Evolutionary conservation across 2,329 filamentous ascomycete genomes (phyloP).

Genomic region (Chrysoporthe deuterocubensis): DNA sequence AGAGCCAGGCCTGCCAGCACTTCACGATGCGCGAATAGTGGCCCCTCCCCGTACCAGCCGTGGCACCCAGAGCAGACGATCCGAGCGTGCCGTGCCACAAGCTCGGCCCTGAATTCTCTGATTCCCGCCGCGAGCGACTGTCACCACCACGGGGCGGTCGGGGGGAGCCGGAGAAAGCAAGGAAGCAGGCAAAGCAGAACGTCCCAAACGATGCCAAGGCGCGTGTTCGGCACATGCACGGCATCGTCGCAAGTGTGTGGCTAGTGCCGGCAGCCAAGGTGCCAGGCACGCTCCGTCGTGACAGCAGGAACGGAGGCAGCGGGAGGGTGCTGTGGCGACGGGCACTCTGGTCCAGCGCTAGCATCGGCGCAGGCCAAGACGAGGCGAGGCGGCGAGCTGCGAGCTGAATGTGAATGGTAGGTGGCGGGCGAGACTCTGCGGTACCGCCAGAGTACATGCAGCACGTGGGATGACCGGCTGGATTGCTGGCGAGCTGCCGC

Average conservation of each 20-base stretch:
- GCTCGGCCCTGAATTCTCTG: too few species aligned
- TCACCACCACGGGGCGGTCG: neutral
- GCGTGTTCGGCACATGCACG: slow-evolving; percentile 1
- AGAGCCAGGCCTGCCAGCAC: too few species aligned
- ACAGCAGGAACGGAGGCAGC: neutral
- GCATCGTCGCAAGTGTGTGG: neutral
- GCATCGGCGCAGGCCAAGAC: too few species aligned
- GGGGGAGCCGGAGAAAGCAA: neutral
- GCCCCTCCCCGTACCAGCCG: too few species aligned
- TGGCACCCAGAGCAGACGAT: too few species aligned
- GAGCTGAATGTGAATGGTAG: neutral
- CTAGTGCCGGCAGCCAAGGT: neutral
- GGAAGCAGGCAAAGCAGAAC: neutral
- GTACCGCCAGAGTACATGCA: neutral
- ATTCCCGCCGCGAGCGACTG: too few species aligned
- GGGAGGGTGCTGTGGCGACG: neutral
- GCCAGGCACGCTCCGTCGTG: neutral
- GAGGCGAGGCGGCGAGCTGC: too few species aligned
- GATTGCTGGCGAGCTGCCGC: too few species aligned
- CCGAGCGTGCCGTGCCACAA: too few species aligned
- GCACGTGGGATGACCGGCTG: neutral
- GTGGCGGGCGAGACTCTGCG: neutral
- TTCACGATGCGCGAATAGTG: too few species aligned
- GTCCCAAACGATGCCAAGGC: slow-evolving; percentile 2
- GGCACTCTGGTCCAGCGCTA: neutral